Percentiles rank a stretch among this genome's conserved stretches.
phyloP scores from a whole-genome alignment of 176 grass and related monocot species.

The Eragrostis curvula region DNA sequence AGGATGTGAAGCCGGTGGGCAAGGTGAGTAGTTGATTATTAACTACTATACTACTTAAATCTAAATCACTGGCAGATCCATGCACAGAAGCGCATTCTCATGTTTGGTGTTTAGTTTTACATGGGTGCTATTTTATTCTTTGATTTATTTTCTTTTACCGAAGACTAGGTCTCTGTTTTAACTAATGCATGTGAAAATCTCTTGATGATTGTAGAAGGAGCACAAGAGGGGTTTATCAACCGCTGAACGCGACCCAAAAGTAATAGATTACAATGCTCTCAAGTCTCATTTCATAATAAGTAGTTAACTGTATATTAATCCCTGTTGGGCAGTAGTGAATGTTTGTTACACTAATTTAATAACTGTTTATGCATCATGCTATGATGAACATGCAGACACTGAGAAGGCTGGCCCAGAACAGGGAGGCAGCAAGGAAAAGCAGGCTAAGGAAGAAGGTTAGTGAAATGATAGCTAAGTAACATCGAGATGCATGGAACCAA shows the following conservation, averaged over 20 bases:
- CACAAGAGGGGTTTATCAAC: conserved; percentile 60
- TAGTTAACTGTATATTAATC: background rate
- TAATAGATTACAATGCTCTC: conserved; percentile 39
- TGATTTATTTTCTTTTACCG: background rate
- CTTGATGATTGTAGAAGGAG: conserved; percentile 67
- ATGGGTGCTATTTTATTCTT: background rate
- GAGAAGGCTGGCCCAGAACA: conserved; percentile 98
- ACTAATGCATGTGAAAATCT: background rate
- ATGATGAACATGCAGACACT: conserved; percentile 59
- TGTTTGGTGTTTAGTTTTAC: background rate
- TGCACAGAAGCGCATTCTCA: background rate
- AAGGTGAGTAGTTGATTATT: conserved; percentile 57
- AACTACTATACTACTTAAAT: background rate
- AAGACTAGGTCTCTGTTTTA: background rate
- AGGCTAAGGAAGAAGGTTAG: conserved; percentile 93
- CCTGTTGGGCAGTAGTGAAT: background rate
- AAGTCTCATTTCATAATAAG: background rate
- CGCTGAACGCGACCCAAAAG: conserved; percentile 86
- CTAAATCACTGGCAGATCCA: background rate
- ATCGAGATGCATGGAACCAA: background rate
- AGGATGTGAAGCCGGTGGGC: conserved; percentile 65
- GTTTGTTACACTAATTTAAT: background rate
- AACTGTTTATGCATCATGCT: background rate
- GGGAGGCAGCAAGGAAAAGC: conserved; percentile 97
- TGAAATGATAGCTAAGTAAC: conserved; percentile 18